Base-by-base conservation (phyloP, 305 asterid genomes). In the Fraxinus velutina region DNA sequence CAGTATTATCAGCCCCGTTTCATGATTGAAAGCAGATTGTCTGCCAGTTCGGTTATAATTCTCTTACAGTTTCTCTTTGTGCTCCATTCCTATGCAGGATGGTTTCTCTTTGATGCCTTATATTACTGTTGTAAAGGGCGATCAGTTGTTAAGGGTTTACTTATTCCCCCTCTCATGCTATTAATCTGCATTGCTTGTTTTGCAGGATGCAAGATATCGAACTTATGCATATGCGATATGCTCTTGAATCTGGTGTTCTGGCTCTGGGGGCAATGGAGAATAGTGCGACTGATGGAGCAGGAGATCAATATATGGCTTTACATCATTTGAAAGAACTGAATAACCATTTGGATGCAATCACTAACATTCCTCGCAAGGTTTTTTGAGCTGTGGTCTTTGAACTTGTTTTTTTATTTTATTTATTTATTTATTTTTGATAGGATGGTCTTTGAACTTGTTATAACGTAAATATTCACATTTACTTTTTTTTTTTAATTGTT, bases 141-240 rank as follows among this genome's bases (percentile, higher is more conserved):
- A 39, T 39, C 77, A 29, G 24, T n/a, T 71, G 10, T 71, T 71
- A 12, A n/a, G 24, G 24, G 44, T 71, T 79, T 77, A 55, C 55
- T 75, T 72, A 12, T 60, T 70, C 19, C 66, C 68, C 30, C 19
- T 4, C 21, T 71, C 75, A 73, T 74, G 12, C 80, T 78, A 81
- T 62, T 82, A 3, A 68, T 79, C 82, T 82, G 74, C 78, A 60
- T 73, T 73, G 17, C 85, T 78, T 72, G 82, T 75, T 84, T 84
- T 84, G 82, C 86, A 96, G 99, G 97, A 90, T 94, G 97, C 97
- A 96, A 90, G 99, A 96, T 91, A 86, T 93, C 76, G 99, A 94
- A 85, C 97, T 96, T 86, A 89, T 96, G 89, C 97, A 92, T 93
- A 93, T 96, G 98, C 93, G 99, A 80, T 96, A 94, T 90, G 97